phyloP scores from a whole-genome alignment of 1,139 yeast genomes.

The Yamadazyma siamensis region DNA sequence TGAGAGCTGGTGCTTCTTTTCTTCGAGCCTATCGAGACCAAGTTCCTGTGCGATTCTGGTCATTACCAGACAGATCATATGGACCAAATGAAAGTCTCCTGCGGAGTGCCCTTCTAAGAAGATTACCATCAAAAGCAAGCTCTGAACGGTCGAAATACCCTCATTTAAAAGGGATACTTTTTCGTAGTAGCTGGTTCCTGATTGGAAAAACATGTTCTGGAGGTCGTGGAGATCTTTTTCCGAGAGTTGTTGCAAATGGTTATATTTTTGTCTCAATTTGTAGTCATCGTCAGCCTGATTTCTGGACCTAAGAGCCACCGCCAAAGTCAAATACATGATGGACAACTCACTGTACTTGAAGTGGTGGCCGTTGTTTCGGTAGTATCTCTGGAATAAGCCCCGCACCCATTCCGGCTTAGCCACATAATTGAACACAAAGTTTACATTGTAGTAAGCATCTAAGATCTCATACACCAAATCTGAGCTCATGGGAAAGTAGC shows the following conservation, averaged over 20 bases:
- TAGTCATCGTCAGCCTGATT: slow-evolving; percentile 12
- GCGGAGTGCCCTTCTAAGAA: slow-evolving; percentile 43
- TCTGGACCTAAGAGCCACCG: slow-evolving; percentile 25
- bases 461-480: slow-evolving; percentile 24
- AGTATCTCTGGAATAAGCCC: slow-evolving; percentile 22
- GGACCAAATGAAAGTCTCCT: slow-evolving; percentile 37
- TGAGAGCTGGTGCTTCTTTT: background rate
- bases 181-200: slow-evolving; percentile 47
- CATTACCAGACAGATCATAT: slow-evolving; percentile 46
- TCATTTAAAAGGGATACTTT: slow-evolving; percentile 46
- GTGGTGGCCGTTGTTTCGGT: slow-evolving; percentile 9
- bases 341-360: slow-evolving; percentile 29
- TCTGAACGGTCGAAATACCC: slow-evolving; percentile 49
- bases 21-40: slow-evolving; percentile 54
- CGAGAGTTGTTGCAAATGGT: slow-evolving; percentile 7
- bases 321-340: slow-evolving; percentile 24
- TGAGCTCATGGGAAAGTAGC: slow-evolving; percentile 29
- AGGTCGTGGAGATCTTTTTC: slow-evolving; percentile 15
- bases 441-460: slow-evolving; percentile 19
- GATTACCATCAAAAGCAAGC: slow-evolving; percentile 40
- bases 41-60: slow-evolving; percentile 59
- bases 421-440: slow-evolving; percentile 12
- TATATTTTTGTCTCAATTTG: slow-evolving; percentile 4
- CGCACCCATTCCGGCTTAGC: slow-evolving; percentile 15
- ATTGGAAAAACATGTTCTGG: slow-evolving; percentile 24